phyloP scores from a whole-genome alignment of 176 grass and related monocot genomes.

The Carex pumila region DNA sequence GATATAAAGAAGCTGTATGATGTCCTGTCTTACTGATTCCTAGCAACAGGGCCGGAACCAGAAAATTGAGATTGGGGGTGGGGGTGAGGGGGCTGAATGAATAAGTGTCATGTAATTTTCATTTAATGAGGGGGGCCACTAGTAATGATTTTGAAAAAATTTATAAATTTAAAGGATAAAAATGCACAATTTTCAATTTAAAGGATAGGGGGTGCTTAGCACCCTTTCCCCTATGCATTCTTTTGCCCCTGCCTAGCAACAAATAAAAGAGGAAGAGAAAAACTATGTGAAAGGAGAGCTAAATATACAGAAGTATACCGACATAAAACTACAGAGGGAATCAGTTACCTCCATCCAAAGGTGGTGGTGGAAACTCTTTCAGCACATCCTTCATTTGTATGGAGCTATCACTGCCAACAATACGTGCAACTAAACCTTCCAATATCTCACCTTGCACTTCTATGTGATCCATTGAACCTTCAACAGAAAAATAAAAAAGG shows the following conservation, averaged over 20 bases:
- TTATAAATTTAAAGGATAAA: no score
- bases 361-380: conserved; percentile 54
- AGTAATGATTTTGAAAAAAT: no score
- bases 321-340: conserved; percentile 16
- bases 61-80: no score
- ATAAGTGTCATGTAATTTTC: no score
- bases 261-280: neutral
- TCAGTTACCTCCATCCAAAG: conserved; percentile 38
- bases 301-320: neutral
- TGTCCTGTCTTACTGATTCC: neutral
- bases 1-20: neutral
- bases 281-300: neutral
- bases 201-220: no score
- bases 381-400: conserved; percentile 71
- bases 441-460: conserved; percentile 90
- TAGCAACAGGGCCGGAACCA: neutral
- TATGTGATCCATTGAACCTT: conserved; percentile 90
- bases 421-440: conserved; percentile 91
- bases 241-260: neutral
- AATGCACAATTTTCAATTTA: no score
- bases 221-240: no score
- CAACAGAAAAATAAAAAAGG: conserved; percentile 7
- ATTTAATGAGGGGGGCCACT: no score
- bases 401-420: conserved; percentile 72
- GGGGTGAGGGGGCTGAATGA: no score